Conservation (phyloP, 2,329 filamentous ascomycete species). For the Albophoma yamanashiensis region DNA sequence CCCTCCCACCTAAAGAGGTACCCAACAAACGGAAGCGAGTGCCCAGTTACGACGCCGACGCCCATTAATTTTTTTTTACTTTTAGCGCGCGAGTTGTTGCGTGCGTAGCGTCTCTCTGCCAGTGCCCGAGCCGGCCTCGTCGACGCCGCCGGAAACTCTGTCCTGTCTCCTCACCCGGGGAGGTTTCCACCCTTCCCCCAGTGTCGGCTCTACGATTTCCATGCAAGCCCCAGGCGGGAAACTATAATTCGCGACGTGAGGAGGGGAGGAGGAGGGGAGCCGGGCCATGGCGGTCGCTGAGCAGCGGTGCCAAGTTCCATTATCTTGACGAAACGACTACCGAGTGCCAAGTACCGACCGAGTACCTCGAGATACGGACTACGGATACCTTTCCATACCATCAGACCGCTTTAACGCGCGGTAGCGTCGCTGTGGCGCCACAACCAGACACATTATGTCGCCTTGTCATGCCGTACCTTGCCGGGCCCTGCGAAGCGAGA, state of each 20-base stretch:
- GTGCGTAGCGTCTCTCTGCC: not conserved
- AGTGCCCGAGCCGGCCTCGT: not conserved
- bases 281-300: not conserved
- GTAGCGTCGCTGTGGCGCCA: not conserved
- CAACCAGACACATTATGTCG: not conserved
- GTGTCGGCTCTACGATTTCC: not conserved
- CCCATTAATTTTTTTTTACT: not conserved
- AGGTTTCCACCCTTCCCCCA: not conserved
- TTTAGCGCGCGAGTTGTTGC: not conserved
- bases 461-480: not conserved
- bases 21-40: too few species aligned
- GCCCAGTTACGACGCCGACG: not conserved
- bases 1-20: not conserved
- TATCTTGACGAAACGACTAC: not conserved
- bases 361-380: not conserved
- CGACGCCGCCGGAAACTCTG: not conserved
- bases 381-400: not conserved
- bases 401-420: not conserved
- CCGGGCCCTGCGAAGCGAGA: not conserved
- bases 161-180: not conserved
- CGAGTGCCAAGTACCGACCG: not conserved
- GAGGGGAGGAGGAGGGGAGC: too few species aligned
- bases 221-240: not conserved
- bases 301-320: too few species aligned
- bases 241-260: not conserved